Evolutionary conservation across 805 yeast species (phyloP), one percentile per base, ranked within the genome.

Genomic region (Kluyveromyces aestuarii): DNA sequence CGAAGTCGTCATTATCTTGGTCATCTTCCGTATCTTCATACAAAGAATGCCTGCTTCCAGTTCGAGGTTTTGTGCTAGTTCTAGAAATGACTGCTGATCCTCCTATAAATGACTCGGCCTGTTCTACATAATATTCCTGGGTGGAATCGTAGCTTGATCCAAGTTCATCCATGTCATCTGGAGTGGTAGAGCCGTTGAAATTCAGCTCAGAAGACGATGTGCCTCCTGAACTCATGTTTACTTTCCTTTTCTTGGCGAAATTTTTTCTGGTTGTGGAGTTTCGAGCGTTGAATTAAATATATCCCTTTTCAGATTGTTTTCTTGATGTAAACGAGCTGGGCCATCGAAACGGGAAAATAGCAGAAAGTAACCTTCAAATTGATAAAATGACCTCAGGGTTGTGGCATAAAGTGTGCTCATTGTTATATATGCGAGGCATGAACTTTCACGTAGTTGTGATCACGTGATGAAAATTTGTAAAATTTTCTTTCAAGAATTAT

Each of bases 91-190:
- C 55, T 2, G 67, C 53, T 2, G 72, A 68, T 5, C 82, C 84
- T 4, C 84, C 84, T 10, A 79, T 77, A 18, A 76, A 61, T 2
- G 77, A 71, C 21, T 67, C 61, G 42, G 79, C 79, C 47, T 74
- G 25, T 14, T 42, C 46, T 8, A 27, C 45, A 35, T 30, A 40
- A 8, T 17, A 19, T n/a, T 47, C 46, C 33, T 44, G 10, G 2
- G 25, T 8, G 16, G 38, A 43, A 18, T 43, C 45, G 25, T 43
- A 17, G 27, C 45, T 43, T 8, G 45, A 19, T 2, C 13, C 18
- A 19, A 18, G 17, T n/a, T 43, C 39, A 3, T 30, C 35, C 7
- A 30, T 13, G 8, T 30, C 21, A 41, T 41, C 49, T 5, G 45
- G 27, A 27, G 37, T 42, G 13, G 25, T 27, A 47, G 25, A 37